These are phyloP conservation scores for Amylostereum areolatum DNA, from an alignment of 1,284 basidiomycete genomes.

Conservation along the genomic window DNA sequence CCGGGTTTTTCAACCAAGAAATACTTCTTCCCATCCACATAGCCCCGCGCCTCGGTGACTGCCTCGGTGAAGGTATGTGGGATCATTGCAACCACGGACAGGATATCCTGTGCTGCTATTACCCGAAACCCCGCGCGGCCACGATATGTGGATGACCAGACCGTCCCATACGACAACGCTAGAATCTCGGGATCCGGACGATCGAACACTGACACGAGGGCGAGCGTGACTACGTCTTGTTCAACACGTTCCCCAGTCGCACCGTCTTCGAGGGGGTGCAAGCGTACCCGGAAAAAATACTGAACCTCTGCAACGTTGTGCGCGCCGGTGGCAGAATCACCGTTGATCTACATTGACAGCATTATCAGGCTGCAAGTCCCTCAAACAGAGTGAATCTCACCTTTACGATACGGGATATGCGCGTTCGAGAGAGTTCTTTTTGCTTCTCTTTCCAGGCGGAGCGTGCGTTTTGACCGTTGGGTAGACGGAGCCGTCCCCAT, in stretches of 20 bases:
- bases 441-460: slow-evolving; percentile 14
- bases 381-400: slow-evolving; percentile 8
- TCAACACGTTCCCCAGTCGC: no score
- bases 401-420: slow-evolving; percentile 13
- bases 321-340: neutral
- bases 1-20: no score
- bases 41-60: no score
- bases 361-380: no score
- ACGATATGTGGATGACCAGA: slow-evolving; percentile 4
- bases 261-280: no score
- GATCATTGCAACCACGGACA: slow-evolving; percentile 9
- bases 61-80: slow-evolving; percentile 2
- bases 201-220: slow-evolving; percentile 8
- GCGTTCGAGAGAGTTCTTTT: neutral
- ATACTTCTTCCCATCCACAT: no score
- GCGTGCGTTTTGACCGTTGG: slow-evolving; percentile 13
- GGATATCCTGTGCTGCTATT: slow-evolving; percentile 6
- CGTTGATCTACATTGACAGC: no score
- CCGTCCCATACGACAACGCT: neutral
- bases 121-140: neutral
- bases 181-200: neutral
- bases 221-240: neutral
- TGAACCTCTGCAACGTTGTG: slow-evolving; percentile 2
- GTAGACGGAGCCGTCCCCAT: slow-evolving; percentile 12
- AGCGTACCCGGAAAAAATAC: slow-evolving; percentile 1